Conservation (phyloP, 805 yeast species). For the Barnettozyma californica region DNA sequence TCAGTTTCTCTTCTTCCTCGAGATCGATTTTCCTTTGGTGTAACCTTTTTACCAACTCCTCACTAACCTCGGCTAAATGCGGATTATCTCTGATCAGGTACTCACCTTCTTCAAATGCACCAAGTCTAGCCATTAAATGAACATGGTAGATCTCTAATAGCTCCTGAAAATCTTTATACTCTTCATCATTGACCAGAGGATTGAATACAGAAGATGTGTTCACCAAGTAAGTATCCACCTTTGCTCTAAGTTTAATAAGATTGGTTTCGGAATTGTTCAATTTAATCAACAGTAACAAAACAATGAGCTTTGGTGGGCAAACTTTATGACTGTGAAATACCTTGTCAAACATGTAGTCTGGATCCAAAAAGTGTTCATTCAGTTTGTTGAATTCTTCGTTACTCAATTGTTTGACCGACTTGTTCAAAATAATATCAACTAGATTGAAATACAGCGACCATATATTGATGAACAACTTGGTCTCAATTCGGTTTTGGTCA, state of each 20-base stretch:
- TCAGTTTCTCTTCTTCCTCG: slow-evolving; percentile 10
- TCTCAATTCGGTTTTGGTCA: slow-evolving; percentile 12
- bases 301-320: slow-evolving; percentile 19
- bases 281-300: slow-evolving; percentile 20
- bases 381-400: slow-evolving; percentile 3
- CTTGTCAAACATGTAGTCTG: slow-evolving; percentile 13
- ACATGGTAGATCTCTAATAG: slow-evolving; percentile 22
- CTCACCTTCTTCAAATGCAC: slow-evolving; percentile 19
- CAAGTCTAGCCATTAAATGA: slow-evolving; percentile 18
- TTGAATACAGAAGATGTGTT: slow-evolving; percentile 6
- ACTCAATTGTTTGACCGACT: slow-evolving; percentile 1
- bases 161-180: slow-evolving; percentile 13
- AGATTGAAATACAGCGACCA: slow-evolving; percentile 26
- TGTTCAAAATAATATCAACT: slow-evolving; percentile 22
- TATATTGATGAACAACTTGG: slow-evolving; percentile 13
- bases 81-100: slow-evolving; percentile 18
- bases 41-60: slow-evolving; percentile 12
- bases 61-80: slow-evolving; percentile 12
- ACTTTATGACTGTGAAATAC: slow-evolving; percentile 9
- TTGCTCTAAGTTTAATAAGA: slow-evolving; percentile 13
- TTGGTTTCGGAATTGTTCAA: slow-evolving; percentile 18
- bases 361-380: slow-evolving; percentile 6
- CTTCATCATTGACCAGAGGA: not conserved
- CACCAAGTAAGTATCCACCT: slow-evolving; percentile 20
- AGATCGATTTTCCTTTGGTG: slow-evolving; percentile 7